These are phyloP conservation scores for Skeletonema potamos DNA, from an alignment of 108 stramenopile species.

Conservation along the genomic window DNA sequence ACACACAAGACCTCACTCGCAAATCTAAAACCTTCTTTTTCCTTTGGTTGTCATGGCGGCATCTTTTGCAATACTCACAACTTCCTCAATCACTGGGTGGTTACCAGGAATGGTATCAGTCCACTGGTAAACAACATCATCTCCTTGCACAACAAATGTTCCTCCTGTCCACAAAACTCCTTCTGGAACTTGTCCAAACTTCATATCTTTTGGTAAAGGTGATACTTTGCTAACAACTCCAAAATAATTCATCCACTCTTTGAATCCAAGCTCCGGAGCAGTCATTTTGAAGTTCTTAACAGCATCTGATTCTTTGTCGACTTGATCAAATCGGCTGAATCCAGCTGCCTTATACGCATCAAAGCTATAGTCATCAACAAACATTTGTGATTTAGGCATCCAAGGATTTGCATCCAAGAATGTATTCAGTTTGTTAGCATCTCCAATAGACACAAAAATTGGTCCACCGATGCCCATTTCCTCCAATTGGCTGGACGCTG, in stretches of 20 bases:
- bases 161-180: constrained; percentile 86
- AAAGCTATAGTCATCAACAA: constrained; percentile 77
- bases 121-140: constrained; percentile 75
- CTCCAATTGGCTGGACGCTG: constrained; percentile 53
- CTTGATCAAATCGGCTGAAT: constrained; percentile 51
- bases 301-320: constrained; percentile 46
- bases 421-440: constrained; percentile 58
- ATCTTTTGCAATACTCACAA: constrained; percentile 50
- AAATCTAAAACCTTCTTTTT: constrained; percentile 1
- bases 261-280: constrained; percentile 56
- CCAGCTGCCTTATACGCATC: constrained; percentile 74
- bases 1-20: neutral
- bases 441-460: constrained; percentile 79
- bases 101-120: constrained; percentile 82
- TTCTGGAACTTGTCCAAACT: constrained; percentile 77
- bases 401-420: constrained; percentile 77
- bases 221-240: constrained; percentile 57
- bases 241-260: constrained; percentile 58
- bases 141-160: constrained; percentile 77
- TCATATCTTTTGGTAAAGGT: constrained; percentile 64
- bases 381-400: constrained; percentile 50
- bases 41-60: constrained; percentile 27
- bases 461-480: constrained; percentile 55
- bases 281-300: constrained; percentile 52
- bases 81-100: constrained; percentile 71